A percentile compares a stretch with the other conserved stretches of the same genome.
These are phyloP conservation scores for Balansia obtecta DNA, from an alignment of 2,329 filamentous ascomycete species.

Conservation along the genomic window DNA sequence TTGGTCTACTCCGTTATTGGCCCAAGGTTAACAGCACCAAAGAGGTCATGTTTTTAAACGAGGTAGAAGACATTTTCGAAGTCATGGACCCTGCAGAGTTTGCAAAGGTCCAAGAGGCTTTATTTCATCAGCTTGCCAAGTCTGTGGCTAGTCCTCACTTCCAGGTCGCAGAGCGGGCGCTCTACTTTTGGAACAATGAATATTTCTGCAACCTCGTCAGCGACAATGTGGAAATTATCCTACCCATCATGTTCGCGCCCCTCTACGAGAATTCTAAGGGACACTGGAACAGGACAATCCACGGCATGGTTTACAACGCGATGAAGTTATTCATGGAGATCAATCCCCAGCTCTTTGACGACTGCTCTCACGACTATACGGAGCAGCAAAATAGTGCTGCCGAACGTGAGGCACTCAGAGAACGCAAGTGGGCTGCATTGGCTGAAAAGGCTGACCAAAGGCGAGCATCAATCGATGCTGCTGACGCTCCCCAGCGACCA, in stretches of 20 bases:
- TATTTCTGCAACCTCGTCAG: conserved; percentile 99
- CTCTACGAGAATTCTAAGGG: conserved; percentile 98
- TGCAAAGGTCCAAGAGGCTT: conserved; percentile 92
- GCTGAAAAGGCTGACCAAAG: conserved; percentile 66
- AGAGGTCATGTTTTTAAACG: conserved; percentile 98
- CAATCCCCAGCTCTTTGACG: conserved; percentile 94
- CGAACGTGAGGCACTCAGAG: conserved; percentile 68
- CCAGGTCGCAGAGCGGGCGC: conserved; percentile 90
- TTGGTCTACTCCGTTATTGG: conserved; percentile 92
- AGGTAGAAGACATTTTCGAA: conserved; percentile 98
- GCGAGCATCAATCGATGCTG: conserved; percentile 29
- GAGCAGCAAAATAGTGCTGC: conserved; percentile 88
- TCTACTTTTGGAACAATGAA: conserved; percentile 99
- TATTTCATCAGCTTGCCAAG: conserved; percentile 95
- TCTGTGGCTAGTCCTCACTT: conserved; percentile 98
- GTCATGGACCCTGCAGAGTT: conserved; percentile 99
- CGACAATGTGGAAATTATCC: conserved; percentile 95
- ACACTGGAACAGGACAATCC: conserved; percentile 99
- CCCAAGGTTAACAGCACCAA: conserved; percentile 99
- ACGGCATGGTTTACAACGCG: conserved; percentile 99
- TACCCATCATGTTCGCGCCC: conserved; percentile 98
- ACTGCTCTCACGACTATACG: conserved; percentile 96
- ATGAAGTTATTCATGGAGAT: conserved; percentile 99
- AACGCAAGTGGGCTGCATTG: conserved; percentile 82
- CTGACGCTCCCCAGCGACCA: conserved; percentile 20